Conservation (phyloP, 2,329 filamentous ascomycete genomes). For the Ceratocystis papillata region DNA sequence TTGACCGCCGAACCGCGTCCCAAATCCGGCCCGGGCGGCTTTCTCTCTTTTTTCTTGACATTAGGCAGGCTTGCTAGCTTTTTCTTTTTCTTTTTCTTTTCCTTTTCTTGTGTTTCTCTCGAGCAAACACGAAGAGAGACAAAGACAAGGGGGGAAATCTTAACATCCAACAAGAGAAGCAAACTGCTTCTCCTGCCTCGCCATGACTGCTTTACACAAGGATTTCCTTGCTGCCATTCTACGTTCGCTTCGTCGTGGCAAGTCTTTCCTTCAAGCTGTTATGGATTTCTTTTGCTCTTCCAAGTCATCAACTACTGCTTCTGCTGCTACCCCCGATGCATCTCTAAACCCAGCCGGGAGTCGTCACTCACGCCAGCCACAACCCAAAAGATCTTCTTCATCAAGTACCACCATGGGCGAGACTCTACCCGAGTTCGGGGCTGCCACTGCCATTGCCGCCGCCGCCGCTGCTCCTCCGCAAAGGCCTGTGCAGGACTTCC, state of each 20-base stretch:
- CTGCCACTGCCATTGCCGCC: neutral
- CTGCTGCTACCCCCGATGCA: slow-evolving; percentile 2
- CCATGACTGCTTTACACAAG: slow-evolving; percentile 47
- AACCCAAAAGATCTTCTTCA: slow-evolving; percentile 20
- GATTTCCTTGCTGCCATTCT: slow-evolving; percentile 44
- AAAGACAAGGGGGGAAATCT: neutral
- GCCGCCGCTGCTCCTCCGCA: neutral
- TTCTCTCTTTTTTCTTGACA: neutral
- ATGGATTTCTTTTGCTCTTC: slow-evolving; percentile 30
- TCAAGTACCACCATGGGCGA: slow-evolving; percentile 21
- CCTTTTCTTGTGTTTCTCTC: neutral
- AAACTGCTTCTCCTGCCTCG: neutral
- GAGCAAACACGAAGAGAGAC: neutral
- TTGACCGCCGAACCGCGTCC: slow-evolving; percentile 1
- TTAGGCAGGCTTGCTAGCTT: neutral
- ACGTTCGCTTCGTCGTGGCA: slow-evolving; percentile 49
- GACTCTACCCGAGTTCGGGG: slow-evolving; percentile 4
- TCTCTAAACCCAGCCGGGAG: slow-evolving; percentile 25
- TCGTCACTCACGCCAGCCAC: neutral
- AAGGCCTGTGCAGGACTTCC: slow-evolving; percentile 39
- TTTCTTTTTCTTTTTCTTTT: neutral
- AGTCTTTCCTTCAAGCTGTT: slow-evolving; percentile 48
- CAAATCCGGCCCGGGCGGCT: slow-evolving; percentile 1
- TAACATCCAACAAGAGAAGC: neutral
- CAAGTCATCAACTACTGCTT: slow-evolving; percentile 34